Conservation (phyloP, 148 eudicot genomes). For the Heliosperma pusillum region DNA sequence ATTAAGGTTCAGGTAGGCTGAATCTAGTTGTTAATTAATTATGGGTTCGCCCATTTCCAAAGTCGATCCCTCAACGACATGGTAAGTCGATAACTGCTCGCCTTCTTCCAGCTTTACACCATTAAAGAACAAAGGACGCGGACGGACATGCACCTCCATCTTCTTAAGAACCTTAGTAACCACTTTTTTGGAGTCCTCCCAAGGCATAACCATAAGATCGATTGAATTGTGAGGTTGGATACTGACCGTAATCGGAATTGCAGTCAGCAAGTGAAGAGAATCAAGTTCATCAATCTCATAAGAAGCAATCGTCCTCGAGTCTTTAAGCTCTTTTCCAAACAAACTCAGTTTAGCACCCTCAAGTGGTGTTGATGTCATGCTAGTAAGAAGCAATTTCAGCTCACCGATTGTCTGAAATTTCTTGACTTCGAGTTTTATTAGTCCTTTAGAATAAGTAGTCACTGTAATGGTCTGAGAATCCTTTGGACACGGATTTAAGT, state of each 20-base stretch:
- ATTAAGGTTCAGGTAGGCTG: neutral
- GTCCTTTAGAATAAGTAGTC: conserved; percentile 13
- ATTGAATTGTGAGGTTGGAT: neutral
- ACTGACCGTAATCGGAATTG: conserved; percentile 25
- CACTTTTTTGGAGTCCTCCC: conserved; percentile 19
- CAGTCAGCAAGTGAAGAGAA: conserved; percentile 8
- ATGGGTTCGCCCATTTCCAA: conserved; percentile 2
- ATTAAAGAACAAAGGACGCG: conserved; percentile 13
- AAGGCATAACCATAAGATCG: conserved; percentile 11
- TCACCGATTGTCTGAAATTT: conserved; percentile 20
- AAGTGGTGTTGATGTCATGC: conserved; percentile 8
- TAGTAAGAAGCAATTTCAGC: conserved; percentile 23
- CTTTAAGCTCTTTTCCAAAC: conserved; percentile 13
- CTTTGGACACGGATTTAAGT: too few relatives aligned
- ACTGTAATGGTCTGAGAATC: conserved; percentile 27
- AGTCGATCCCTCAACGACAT: conserved; percentile 21
- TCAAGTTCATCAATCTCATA: conserved; percentile 16
- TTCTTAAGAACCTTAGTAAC: conserved; percentile 20
- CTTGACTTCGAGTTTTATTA: too few relatives aligned
- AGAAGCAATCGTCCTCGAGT: conserved; percentile 24
- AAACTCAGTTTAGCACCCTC: neutral
- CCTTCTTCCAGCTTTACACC: conserved; percentile 12
- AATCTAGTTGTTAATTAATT: neutral
- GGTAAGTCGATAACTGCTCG: conserved; percentile 14
- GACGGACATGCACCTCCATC: neutral